phyloP scores from a whole-genome alignment of 257 asterid genomes.

The Solanum neorickii region DNA sequence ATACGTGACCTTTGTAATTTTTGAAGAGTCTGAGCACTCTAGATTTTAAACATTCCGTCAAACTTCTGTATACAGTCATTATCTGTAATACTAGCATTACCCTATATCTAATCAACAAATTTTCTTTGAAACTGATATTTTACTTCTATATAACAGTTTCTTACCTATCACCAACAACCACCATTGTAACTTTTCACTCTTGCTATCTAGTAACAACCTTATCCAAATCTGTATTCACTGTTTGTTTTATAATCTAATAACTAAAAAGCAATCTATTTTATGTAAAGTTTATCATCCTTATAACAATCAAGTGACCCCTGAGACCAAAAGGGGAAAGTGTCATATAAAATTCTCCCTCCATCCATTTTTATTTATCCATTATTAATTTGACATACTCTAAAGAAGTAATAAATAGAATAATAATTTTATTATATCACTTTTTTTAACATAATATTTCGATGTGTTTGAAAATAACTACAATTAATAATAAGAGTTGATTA shows the following conservation, averaged over 20 bases:
- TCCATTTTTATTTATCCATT: accelerated
- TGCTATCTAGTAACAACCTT: neutral
- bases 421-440: accelerated
- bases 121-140: neutral
- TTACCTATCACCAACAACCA: neutral
- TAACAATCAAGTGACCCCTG: neutral
- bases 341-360: accelerated
- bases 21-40: neutral
- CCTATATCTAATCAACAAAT: neutral
- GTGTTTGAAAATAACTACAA: neutral
- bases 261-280: neutral
- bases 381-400: neutral
- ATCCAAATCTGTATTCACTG: neutral
- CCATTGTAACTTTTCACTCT: neutral
- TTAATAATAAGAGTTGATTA: too few relatives aligned
- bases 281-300: neutral
- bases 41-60: neutral
- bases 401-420: neutral
- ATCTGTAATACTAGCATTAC: neutral
- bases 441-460: neutral
- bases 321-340: neutral
- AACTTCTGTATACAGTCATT: neutral
- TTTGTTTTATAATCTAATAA: neutral
- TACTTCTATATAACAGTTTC: neutral
- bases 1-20: neutral